Evolutionary conservation across 2,329 filamentous ascomycete species (phyloP), one percentile per base, ranked within the genome.

Genomic region (Trematosphaeria pertusa): DNA sequence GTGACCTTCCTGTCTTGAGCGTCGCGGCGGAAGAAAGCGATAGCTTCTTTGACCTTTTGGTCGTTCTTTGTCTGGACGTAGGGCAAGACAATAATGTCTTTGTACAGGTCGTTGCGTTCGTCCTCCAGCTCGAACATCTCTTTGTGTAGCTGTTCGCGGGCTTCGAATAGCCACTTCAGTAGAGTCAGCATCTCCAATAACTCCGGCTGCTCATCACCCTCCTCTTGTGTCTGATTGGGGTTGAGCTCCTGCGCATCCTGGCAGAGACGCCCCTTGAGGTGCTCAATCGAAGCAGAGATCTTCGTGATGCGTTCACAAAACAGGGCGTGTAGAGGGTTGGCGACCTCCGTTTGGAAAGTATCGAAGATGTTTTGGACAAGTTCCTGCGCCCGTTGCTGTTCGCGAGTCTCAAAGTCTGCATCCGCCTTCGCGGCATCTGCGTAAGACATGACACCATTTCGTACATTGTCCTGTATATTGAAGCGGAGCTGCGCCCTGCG

Each of bases 131-230:
- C 89, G 65, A 91, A 96, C 42, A 93, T 83, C 61, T 91, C 88
- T 33, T 89, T 86, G 73, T 97, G 87, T 7, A 97, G 79, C 36
- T 83, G 81, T 73, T 99, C 94, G n/a, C 92, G 86, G 1, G 89
- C 88, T 69, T 99, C 94, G 61, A 97, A 97, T 7, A 97, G 85
- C 92, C 94, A 97, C 65, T 97, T 99, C 11, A 97, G 80, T 37
- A 97, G 82, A 0, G 93, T 97, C 10, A 99, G 80, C 73, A 96
- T 96, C 72, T 99, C 94, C 2, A 97, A 78, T 0, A 97, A 80
- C 71, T 99, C 94, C 0, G 94, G 94, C 67, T 92, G 87, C 69
- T 97, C 93, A 59, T 97, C 93, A 14, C 94, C 93, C 74, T 97
- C 93, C 71, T 96, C 91, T 69, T 97, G 92, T 0, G 91, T 88